Evolutionary conservation across 164 flowering plant genomes (phyloP).

Genomic region (Tetracentron sinense): DNA sequence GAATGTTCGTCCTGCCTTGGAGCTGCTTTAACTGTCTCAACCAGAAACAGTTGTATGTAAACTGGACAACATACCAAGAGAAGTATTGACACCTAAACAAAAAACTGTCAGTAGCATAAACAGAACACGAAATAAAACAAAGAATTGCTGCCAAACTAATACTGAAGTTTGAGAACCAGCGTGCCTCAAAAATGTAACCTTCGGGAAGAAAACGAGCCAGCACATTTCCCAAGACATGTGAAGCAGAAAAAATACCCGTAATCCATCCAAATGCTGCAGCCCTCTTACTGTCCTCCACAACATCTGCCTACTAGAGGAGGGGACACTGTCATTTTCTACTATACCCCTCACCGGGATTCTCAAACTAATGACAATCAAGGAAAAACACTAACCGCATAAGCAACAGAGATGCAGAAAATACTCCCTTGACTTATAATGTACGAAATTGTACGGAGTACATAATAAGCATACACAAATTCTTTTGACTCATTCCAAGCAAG

Average conservation of each 20-base stretch:
- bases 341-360: not conserved
- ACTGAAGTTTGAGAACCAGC: constrained; percentile 11
- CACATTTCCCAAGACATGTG: constrained; percentile 76
- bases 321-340: not conserved
- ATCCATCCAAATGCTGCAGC: constrained; percentile 82
- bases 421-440: constrained; percentile 86
- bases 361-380: not conserved
- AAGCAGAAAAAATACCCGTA: constrained; percentile 73
- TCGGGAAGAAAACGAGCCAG: constrained; percentile 85
- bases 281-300: constrained; percentile 52
- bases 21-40: constrained; percentile 50
- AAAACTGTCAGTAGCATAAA: constrained; percentile 10
- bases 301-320: constrained; percentile 59
- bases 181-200: constrained; percentile 59
- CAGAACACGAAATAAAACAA: constrained; percentile 1
- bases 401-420: constrained; percentile 83
- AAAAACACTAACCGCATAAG: constrained; percentile 62
- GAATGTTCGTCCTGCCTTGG: constrained; percentile 32
- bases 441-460: constrained; percentile 72
- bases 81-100: constrained; percentile 63
- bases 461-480: constrained; percentile 69
- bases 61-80: constrained; percentile 56
- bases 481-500: constrained; percentile 61
- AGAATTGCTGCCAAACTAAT: not conserved
- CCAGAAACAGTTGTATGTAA: constrained; percentile 61